Percentiles rank a stretch among this genome's conserved stretches.
phyloP scores from a whole-genome alignment of 352 stramenopile genomes.

The Phytophthora sp. region DNA sequence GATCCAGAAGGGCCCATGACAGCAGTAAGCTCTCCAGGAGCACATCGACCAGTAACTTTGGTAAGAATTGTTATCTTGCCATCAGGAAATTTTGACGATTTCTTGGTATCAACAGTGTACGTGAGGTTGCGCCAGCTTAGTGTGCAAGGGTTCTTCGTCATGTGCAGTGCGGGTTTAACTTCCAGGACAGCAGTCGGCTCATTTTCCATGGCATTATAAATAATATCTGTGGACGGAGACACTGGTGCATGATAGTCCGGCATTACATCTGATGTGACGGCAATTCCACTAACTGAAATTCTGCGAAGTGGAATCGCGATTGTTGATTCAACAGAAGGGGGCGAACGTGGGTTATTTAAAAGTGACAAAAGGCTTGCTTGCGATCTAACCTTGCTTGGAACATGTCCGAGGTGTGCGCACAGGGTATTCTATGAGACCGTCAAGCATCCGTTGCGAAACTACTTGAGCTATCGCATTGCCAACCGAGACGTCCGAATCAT shows the following conservation, averaged over 20 bases:
- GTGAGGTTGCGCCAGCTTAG: constrained; percentile 27
- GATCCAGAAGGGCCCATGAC: constrained; percentile 67
- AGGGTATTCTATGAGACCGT: no score
- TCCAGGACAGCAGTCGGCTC: background rate
- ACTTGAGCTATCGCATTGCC: no score
- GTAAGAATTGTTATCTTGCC: constrained; percentile 56
- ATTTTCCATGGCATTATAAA: background rate
- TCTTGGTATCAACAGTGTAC: constrained; percentile 26
- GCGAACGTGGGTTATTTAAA: no score
- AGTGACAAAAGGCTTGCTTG: no score
- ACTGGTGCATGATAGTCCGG: background rate
- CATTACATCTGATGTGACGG: background rate
- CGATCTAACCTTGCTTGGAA: no score
- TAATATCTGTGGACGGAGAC: background rate
- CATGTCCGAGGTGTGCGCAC: no score
- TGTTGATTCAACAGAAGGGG: background rate
- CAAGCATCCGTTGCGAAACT: no score
- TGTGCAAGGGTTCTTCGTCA: constrained; percentile 18
- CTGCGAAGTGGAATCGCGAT: background rate
- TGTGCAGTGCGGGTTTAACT: background rate
- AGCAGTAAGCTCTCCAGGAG: constrained; percentile 62
- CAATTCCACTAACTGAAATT: background rate
- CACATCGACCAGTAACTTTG: constrained; percentile 58
- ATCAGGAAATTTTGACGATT: constrained; percentile 7
- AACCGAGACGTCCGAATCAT: no score